phyloP scores from a whole-genome alignment of 345 rosid genomes.

The Pistacia atlantica region DNA sequence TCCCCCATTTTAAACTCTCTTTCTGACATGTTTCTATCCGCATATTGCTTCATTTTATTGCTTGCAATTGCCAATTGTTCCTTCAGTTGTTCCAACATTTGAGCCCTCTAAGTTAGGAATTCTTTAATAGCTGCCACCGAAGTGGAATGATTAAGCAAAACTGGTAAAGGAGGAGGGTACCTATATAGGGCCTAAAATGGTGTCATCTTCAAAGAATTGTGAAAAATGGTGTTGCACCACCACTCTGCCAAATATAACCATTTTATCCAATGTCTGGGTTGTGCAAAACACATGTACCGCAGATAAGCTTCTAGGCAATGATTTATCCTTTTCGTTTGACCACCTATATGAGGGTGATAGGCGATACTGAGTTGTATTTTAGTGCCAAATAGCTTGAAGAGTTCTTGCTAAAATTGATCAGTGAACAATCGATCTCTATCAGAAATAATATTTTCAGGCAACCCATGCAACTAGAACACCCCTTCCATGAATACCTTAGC shows the following conservation, averaged over 20 bases:
- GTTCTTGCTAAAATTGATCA: not conserved
- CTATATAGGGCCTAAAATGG: too few relatives aligned
- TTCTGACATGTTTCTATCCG: not conserved
- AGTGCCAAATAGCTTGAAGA: not conserved
- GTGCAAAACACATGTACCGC: not conserved
- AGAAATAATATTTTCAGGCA: not conserved
- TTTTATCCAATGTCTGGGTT: not conserved
- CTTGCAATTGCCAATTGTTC: not conserved
- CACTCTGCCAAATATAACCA: not conserved
- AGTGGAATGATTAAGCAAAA: too few relatives aligned
- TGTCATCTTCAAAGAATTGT: too few relatives aligned
- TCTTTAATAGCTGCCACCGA: too few relatives aligned
- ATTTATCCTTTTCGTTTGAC: not conserved
- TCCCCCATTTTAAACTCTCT: not conserved
- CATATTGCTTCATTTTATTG: not conserved
- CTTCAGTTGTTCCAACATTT: not conserved
- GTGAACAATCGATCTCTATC: not conserved
- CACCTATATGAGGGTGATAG: not conserved
- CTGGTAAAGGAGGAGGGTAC: too few relatives aligned
- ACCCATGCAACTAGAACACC: not conserved
- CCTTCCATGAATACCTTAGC: not conserved
- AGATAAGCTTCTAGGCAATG: not conserved
- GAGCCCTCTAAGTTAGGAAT: too few relatives aligned
- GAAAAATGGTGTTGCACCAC: not conserved
- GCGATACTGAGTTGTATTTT: not conserved